phyloP scores from a whole-genome alignment of 257 asterid species.

The Eustoma russellianum region DNA sequence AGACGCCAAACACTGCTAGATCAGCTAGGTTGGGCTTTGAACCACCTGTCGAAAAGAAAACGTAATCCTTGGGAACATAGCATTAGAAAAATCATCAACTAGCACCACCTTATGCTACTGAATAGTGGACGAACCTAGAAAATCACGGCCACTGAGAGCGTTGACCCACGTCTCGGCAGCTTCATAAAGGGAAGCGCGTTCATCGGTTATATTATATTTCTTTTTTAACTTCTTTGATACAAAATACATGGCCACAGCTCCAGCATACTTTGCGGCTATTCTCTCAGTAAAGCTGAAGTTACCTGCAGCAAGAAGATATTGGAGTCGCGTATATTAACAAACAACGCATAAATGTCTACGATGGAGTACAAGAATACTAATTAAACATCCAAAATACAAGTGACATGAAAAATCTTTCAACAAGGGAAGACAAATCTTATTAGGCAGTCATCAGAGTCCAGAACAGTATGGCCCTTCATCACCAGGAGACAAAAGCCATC shows the following conservation, averaged over 20 bases:
- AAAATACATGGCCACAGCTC: slow-evolving; percentile 87
- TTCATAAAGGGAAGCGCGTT: slow-evolving; percentile 74
- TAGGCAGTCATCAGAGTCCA: not conserved
- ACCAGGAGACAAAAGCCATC: too few species aligned
- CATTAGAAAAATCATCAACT: too few species aligned
- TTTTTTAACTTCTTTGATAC: slow-evolving; percentile 80
- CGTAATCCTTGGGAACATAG: too few species aligned
- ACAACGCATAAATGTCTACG: not conserved
- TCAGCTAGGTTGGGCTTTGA: slow-evolving; percentile 79
- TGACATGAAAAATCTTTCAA: too few species aligned
- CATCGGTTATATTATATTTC: slow-evolving; percentile 75
- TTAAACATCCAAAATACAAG: not conserved
- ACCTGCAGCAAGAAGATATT: slow-evolving; percentile 33
- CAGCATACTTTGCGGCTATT: slow-evolving; percentile 73
- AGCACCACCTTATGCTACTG: too few species aligned
- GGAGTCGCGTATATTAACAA: not conserved
- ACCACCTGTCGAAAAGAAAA: slow-evolving; percentile 45
- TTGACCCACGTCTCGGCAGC: slow-evolving; percentile 97
- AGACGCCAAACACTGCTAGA: slow-evolving; percentile 82
- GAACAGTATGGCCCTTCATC: too few species aligned
- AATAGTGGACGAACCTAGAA: slow-evolving; percentile 47
- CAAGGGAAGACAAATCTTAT: not conserved
- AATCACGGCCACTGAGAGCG: slow-evolving; percentile 70
- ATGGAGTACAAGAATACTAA: not conserved
- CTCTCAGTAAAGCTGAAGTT: slow-evolving; percentile 78